A percentile compares a stretch with the other conserved stretches of the same genome.
These are phyloP conservation scores for Galeopsis tetrahit DNA, from an alignment of 257 asterid genomes.

Conservation along the genomic window DNA sequence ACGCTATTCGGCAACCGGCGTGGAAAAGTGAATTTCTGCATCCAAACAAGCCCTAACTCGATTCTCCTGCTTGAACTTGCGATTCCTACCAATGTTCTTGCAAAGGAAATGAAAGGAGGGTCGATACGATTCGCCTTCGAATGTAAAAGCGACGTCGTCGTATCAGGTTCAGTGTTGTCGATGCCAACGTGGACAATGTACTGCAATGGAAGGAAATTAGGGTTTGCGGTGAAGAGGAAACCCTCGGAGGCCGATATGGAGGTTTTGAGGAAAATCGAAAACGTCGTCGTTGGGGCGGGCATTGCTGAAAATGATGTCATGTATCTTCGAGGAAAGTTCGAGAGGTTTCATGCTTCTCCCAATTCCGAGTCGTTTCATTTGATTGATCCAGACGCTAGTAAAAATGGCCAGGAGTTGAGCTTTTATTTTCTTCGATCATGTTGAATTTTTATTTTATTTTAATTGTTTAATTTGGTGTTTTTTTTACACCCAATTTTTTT, in stretches of 20 bases:
- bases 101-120: slow-evolving; percentile 67
- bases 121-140: slow-evolving; percentile 57
- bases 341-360: slow-evolving; percentile 53
- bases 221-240: slow-evolving; percentile 49
- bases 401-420: slow-evolving; percentile 57
- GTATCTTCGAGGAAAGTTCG: slow-evolving; percentile 63
- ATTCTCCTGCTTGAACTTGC: slow-evolving; percentile 63
- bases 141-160: slow-evolving; percentile 1
- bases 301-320: slow-evolving; percentile 44
- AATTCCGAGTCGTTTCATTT: slow-evolving; percentile 65
- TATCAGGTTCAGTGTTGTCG: slow-evolving; percentile 40
- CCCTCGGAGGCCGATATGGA: slow-evolving; percentile 46
- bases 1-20: slow-evolving; percentile 55
- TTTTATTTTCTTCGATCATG: slow-evolving; percentile 55
- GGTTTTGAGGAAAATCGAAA: slow-evolving; percentile 45
- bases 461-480: neutral
- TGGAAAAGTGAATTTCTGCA: slow-evolving; percentile 62
- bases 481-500: slow-evolving; percentile 39
- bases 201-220: slow-evolving; percentile 60
- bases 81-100: slow-evolving; percentile 56
- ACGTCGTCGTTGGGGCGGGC: slow-evolving; percentile 59
- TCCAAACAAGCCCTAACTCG: slow-evolving; percentile 58
- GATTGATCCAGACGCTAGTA: slow-evolving; percentile 56
- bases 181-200: slow-evolving; percentile 62
- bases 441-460: neutral